A percentile compares a stretch with the other conserved stretches of the same genome.
Conservation (phyloP, 371 early-diverging fungal genomes). For the Rhizopus microsporus region DNA sequence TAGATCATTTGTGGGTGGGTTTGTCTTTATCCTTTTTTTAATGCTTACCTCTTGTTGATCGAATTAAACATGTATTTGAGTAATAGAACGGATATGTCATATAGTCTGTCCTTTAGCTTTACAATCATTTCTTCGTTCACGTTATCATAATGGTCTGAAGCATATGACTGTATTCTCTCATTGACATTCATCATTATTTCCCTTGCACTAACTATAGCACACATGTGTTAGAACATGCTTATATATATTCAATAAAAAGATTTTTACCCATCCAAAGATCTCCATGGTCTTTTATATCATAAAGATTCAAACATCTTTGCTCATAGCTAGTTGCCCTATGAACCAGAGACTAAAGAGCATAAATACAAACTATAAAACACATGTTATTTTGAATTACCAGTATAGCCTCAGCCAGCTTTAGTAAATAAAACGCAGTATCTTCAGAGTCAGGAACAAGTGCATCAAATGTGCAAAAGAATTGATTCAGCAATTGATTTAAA, state of each 20-base stretch:
- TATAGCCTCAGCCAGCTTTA: background rate
- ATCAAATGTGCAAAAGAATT: background rate
- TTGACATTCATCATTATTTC: background rate
- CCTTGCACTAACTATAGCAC: background rate
- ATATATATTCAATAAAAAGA: too few species aligned
- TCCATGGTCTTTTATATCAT: background rate
- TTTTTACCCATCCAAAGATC: slow-evolving; percentile 4
- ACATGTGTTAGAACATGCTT: background rate
- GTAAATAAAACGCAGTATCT: background rate
- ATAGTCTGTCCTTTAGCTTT: too few species aligned
- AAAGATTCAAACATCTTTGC: background rate
- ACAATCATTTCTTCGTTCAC: too few species aligned
- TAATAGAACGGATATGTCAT: too few species aligned
- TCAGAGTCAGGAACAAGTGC: background rate
- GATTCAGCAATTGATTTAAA: background rate
- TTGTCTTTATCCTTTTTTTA: too few species aligned
- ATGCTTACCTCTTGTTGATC: too few species aligned
- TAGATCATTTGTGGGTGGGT: background rate
- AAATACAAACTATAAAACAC: background rate
- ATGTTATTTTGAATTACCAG: background rate
- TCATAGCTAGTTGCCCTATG: background rate
- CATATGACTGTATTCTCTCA: too few species aligned
- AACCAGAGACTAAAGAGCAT: background rate
- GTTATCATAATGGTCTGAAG: too few species aligned
- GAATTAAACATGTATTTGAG: too few species aligned